These are phyloP conservation scores for Anethum foeniculum DNA, from an alignment of 140 eudicot species.

Conservation along the genomic window DNA sequence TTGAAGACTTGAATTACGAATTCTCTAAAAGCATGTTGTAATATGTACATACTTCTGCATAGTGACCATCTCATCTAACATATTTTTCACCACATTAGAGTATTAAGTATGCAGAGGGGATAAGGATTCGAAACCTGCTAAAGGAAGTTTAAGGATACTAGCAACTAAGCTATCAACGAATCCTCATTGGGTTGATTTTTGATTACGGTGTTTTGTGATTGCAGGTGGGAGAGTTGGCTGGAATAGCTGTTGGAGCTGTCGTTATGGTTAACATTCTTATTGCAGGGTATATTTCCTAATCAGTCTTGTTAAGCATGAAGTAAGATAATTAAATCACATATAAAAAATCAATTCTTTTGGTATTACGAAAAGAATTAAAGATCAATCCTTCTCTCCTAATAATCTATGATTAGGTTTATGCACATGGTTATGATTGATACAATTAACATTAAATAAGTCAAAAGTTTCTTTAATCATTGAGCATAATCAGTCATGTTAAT, in stretches of 20 bases:
- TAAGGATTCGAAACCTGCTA: not conserved
- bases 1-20: not conserved
- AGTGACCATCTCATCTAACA: not conserved
- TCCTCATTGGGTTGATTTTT: not conserved
- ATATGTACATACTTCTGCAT: not conserved
- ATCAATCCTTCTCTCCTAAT: not conserved
- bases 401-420: not conserved
- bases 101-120: not conserved
- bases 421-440: constrained; percentile 4
- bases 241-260: constrained; percentile 90
- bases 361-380: not conserved
- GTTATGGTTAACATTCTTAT: constrained; percentile 86
- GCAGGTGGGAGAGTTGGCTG: constrained; percentile 91
- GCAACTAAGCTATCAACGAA: not conserved
- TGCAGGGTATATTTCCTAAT: constrained; percentile 52
- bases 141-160: not conserved
- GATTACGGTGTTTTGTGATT: not conserved
- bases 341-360: not conserved
- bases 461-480: not conserved
- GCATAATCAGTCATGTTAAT: not conserved
- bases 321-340: not conserved
- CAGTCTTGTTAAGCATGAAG: not conserved
- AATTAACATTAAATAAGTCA: not conserved
- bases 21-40: not conserved
- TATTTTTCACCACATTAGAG: not conserved